These are phyloP conservation scores for Acanthochlamys bracteata DNA, from an alignment of 106 monocot species.

Conservation along the genomic window DNA sequence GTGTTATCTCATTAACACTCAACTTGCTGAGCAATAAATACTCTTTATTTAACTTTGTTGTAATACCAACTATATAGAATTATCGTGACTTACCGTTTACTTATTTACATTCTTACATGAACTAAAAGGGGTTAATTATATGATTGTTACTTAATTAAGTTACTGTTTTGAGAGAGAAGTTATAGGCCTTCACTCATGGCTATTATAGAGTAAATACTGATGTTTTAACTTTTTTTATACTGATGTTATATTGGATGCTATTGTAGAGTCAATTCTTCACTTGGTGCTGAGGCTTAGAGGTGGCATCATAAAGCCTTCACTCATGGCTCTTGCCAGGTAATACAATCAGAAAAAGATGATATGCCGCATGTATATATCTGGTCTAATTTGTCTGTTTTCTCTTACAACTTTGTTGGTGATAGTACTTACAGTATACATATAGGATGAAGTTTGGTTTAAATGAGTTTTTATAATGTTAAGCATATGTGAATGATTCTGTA, in stretches of 20 bases:
- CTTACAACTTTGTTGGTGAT: not conserved
- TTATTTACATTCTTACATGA: too few relatives aligned
- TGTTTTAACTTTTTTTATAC: not conserved
- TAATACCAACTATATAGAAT: too few relatives aligned
- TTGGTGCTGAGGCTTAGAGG: constrained; percentile 65
- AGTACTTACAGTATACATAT: too few relatives aligned
- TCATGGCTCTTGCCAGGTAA: constrained; percentile 72
- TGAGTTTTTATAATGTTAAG: too few relatives aligned
- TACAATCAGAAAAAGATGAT: constrained; percentile 78
- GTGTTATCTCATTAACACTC: too few relatives aligned
- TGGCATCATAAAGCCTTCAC: constrained; percentile 68
- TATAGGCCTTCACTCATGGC: not conserved
- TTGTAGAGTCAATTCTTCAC: constrained; percentile 55
- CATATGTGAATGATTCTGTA: too few relatives aligned
- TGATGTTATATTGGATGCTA: not conserved
- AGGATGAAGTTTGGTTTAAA: too few relatives aligned
- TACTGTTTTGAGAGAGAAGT: not conserved
- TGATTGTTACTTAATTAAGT: not conserved
- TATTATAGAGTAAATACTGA: not conserved
- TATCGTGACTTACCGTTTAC: too few relatives aligned
- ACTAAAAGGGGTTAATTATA: too few relatives aligned
- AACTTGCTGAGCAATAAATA: too few relatives aligned
- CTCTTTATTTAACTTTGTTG: too few relatives aligned
- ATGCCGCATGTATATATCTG: constrained; percentile 42
- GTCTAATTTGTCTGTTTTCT: not conserved